Evolutionary conservation across 768 basidiomycete species (phyloP).

Genomic region (Pisolithus orientalis): DNA sequence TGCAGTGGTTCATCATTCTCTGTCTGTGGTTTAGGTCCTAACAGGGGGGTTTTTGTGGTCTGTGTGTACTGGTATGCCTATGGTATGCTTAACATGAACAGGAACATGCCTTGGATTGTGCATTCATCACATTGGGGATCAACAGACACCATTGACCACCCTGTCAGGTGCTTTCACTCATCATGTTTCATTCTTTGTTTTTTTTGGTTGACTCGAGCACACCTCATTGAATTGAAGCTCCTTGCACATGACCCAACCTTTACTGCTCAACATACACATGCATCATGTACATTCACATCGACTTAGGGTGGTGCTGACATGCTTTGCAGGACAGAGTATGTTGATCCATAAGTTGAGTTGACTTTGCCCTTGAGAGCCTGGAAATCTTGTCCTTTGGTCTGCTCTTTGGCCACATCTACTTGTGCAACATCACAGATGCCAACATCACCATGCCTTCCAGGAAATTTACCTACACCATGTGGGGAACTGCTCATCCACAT

Average conservation of each 20-base stretch:
- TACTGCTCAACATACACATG: slow-evolving; percentile 74
- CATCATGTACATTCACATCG: slow-evolving; percentile 61
- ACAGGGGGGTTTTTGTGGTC: not conserved
- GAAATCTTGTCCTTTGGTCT: too few relatives aligned
- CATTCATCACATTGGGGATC: slow-evolving; percentile 82
- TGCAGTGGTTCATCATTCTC: slow-evolving; percentile 63
- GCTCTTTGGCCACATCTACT: too few relatives aligned
- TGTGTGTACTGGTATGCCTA: too few relatives aligned
- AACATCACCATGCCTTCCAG: too few relatives aligned
- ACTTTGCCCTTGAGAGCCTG: too few relatives aligned
- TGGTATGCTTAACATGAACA: slow-evolving; percentile 29
- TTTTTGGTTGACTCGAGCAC: not conserved
- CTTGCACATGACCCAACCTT: slow-evolving; percentile 83
- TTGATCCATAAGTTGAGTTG: too few relatives aligned
- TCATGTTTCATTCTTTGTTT: not conserved
- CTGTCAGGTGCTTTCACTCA: slow-evolving; percentile 53
- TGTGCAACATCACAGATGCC: too few relatives aligned
- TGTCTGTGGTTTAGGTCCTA: not conserved
- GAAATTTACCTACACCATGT: too few relatives aligned
- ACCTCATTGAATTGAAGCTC: slow-evolving; percentile 68
- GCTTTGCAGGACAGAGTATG: too few relatives aligned
- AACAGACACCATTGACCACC: slow-evolving; percentile 75
- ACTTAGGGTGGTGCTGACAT: too few relatives aligned
- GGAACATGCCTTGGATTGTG: slow-evolving; percentile 94
- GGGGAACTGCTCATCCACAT: too few relatives aligned